Evolutionary conservation across 257 asterid species (phyloP), one percentile per base, ranked within the genome.

Genomic region (Nicotiana benthamiana): DNA sequence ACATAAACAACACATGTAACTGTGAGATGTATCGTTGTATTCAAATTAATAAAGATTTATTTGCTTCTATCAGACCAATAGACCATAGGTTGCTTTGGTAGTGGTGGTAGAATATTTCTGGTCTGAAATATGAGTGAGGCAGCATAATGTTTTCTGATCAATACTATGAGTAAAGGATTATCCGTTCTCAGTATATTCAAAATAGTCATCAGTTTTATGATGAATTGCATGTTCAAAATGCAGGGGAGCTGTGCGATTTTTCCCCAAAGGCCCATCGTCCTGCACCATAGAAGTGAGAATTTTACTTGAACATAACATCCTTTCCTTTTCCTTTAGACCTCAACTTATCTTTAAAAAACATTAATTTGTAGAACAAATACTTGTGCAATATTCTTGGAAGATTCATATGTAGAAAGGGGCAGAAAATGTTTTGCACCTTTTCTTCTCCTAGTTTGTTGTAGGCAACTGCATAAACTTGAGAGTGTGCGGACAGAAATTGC

Each of bases 221-320:
- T 80, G 11, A 32, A 9, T 54, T 40, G 6, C 48, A 64, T 40
- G 53, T 79, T 76, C 18, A 54, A 79, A 75, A 87, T 82, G 90
- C 94, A 95, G 98, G 95, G 99, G 99, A 75, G 97, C 96, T 61
- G 97, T 93, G 64, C 90, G 98, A 70, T 95, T 95, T 90, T 95
- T 84, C 82, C 98, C 98, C 24, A 91, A 89, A 85, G 98, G 97
- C 5, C 87, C 92, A 75, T 86, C 87, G 75, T 87, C 98, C 80
- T 93, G 98, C 84, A 20, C 80, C 36, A 88, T 92, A 46, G 97
- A 95, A 87, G 99, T 93, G 88, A 62, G 93, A 27, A 85, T 79
- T 85, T 86, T 60, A 13, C 40, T 15, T 84, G 46, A 20, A 17
- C 60, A 74, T 28, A 75, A 75, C 65, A 77, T 65, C 80, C 75